Evolutionary conservation across 306 rosid species (phyloP).

Genomic region (Medicago arabica): DNA sequence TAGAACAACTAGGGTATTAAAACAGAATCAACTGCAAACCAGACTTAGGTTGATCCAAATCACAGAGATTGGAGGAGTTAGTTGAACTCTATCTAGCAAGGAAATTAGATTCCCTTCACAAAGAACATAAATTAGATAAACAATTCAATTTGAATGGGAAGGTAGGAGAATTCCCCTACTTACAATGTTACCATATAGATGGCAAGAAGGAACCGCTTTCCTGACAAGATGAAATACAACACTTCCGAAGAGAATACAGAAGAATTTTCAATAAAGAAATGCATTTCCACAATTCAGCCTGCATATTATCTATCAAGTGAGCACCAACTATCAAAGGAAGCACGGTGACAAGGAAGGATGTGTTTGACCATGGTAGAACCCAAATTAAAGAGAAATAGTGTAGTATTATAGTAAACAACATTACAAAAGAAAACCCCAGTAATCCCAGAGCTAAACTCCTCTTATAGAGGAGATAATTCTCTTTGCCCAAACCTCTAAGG

Average conservation of each 20-base stretch:
- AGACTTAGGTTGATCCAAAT: slow-evolving; percentile 1
- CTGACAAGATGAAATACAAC: background rate
- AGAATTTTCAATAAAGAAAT: background rate
- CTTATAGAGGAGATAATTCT: background rate
- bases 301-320: background rate
- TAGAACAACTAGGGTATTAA: background rate
- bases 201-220: background rate
- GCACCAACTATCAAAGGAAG: background rate
- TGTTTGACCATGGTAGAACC: background rate
- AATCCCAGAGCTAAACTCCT: background rate
- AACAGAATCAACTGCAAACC: slow-evolving; percentile 14
- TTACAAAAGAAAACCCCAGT: background rate
- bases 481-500: background rate
- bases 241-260: background rate
- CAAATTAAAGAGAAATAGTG: background rate
- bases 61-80: slow-evolving; percentile 22
- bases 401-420: background rate
- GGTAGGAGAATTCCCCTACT: background rate
- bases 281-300: background rate
- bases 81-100: slow-evolving; percentile 7
- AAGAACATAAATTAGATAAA: background rate
- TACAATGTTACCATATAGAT: background rate
- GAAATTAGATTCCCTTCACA: background rate
- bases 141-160: background rate
- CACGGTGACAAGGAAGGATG: slow-evolving; percentile 5